These are phyloP conservation scores for Puccinia novopanici DNA, from an alignment of 1,284 basidiomycete genomes.

Conservation along the genomic window DNA sequence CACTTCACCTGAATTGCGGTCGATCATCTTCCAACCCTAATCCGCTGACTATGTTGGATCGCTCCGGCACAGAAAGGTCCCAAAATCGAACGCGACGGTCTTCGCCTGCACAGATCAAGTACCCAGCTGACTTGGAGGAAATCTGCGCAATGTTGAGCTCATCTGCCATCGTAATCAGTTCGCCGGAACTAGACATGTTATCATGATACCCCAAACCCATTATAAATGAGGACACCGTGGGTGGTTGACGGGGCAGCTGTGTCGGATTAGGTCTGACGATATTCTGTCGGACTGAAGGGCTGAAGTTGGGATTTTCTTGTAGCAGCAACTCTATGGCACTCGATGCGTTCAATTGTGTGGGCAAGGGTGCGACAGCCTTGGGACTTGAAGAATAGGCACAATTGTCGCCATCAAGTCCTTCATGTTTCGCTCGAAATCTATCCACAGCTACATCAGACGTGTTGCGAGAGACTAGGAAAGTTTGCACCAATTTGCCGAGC, in stretches of 20 bases:
- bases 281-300: conserved; percentile 3
- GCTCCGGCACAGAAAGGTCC: conserved; percentile 72
- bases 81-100: conserved; percentile 78
- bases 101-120: conserved; percentile 76
- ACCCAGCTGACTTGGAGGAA: conserved; percentile 63
- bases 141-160: conserved; percentile 51
- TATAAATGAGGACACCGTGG: conserved; percentile 67
- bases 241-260: conserved; percentile 12
- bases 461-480: conserved; percentile 36
- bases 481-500: conserved; percentile 35
- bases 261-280: not conserved
- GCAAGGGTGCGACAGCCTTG: not conserved
- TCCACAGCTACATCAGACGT: conserved; percentile 48
- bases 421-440: conserved; percentile 46
- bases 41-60: conserved; percentile 73
- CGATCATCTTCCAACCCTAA: conserved; percentile 70
- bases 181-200: conserved; percentile 47
- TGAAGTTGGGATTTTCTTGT: conserved; percentile 24
- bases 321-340: conserved; percentile 46
- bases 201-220: conserved; percentile 74
- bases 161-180: conserved; percentile 59
- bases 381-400: conserved; percentile 13
- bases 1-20: conserved; percentile 69
- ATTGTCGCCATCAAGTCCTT: conserved; percentile 36
- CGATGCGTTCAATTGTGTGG: conserved; percentile 32